Evolutionary conservation across 495 filamentous ascomycete genomes (phyloP).

Genomic region (Neurospora sp.): DNA sequence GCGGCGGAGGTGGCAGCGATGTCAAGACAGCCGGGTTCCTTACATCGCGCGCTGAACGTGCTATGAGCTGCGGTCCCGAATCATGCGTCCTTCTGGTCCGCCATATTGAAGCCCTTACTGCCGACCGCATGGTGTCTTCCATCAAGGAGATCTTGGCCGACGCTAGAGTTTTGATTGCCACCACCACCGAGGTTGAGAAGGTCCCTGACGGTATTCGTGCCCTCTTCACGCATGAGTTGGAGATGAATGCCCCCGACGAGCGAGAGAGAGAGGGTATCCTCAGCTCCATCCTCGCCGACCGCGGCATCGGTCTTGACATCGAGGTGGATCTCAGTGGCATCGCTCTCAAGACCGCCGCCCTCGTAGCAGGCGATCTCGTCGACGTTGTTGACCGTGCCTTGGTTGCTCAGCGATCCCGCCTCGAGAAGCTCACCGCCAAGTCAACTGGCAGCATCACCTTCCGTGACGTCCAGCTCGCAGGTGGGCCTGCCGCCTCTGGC

Average conservation of each 20-base stretch:
- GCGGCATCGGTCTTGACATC: slow-evolving; percentile 58
- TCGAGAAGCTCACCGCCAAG: slow-evolving; percentile 54
- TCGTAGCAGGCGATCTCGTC: slow-evolving; percentile 87
- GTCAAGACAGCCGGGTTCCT: slow-evolving; percentile 88
- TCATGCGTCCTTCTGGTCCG: slow-evolving; percentile 73
- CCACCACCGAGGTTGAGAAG: slow-evolving; percentile 90
- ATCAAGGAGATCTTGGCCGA: slow-evolving; percentile 68
- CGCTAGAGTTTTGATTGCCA: slow-evolving; percentile 75
- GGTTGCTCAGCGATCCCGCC: slow-evolving; percentile 59
- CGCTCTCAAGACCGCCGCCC: slow-evolving; percentile 88
- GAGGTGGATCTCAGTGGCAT: slow-evolving; percentile 76
- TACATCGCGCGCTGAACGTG: slow-evolving; percentile 77
- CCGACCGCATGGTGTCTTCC: slow-evolving; percentile 75
- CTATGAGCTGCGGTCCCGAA: slow-evolving; percentile 75
- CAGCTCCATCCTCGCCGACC: slow-evolving; percentile 61
- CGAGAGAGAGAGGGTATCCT: slow-evolving; percentile 84
- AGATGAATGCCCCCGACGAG: slow-evolving; percentile 88
- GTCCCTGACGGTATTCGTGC: slow-evolving; percentile 80
- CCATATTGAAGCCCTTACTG: slow-evolving; percentile 84
- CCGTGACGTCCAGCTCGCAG: slow-evolving; percentile 80
- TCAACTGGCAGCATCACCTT: slow-evolving; percentile 45
- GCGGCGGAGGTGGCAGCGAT: slow-evolving; percentile 66
- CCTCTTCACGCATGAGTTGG: slow-evolving; percentile 91
- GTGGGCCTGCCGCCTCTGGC: slow-evolving; percentile 66
- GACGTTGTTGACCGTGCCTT: slow-evolving; percentile 89